phyloP scores from a whole-genome alignment of 2,329 filamentous ascomycete genomes.

The Scedosporium boydii region DNA sequence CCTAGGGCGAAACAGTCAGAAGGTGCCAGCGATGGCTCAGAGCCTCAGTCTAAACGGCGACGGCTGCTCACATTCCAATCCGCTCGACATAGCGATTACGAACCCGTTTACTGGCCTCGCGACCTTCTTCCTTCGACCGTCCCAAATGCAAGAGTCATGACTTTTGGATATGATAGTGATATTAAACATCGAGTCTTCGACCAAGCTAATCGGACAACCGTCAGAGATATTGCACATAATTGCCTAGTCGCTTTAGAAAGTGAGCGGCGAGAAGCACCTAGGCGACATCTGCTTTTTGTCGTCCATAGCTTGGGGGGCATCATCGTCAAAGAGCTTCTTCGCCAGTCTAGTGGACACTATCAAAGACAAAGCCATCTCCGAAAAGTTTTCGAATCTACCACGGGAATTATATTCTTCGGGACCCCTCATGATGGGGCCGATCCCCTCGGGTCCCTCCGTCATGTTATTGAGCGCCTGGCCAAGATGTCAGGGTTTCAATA shows the following conservation, averaged over 20 bases:
- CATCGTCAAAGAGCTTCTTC: conserved; percentile 20
- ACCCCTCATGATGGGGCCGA: conserved; percentile 21
- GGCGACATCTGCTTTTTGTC: conserved; percentile 8
- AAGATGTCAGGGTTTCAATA: neutral
- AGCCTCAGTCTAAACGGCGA: too few relatives aligned
- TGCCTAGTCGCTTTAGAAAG: neutral
- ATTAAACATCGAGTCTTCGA: neutral
- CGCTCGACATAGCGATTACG: too few relatives aligned
- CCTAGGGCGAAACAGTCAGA: too few relatives aligned
- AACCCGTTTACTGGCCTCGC: neutral
- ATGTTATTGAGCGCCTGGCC: conserved; percentile 9
- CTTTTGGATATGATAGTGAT: neutral
- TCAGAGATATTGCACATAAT: neutral
- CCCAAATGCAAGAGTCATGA: neutral
- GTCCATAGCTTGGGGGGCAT: conserved; percentile 25
- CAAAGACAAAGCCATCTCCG: conserved; percentile 6
- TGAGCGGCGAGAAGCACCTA: neutral
- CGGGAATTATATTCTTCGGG: conserved; percentile 22
- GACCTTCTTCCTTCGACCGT: neutral
- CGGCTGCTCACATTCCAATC: too few relatives aligned
- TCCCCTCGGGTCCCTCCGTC: conserved; percentile 14
- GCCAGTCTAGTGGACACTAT: neutral
- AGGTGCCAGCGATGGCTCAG: too few relatives aligned
- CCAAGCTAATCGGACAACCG: neutral
- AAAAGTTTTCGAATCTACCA: conserved; percentile 14